Percentiles rank a stretch among this genome's conserved stretches.
Conservation (phyloP, 495 filamentous ascomycete genomes). For the Hypomontagnella submonticulosa region DNA sequence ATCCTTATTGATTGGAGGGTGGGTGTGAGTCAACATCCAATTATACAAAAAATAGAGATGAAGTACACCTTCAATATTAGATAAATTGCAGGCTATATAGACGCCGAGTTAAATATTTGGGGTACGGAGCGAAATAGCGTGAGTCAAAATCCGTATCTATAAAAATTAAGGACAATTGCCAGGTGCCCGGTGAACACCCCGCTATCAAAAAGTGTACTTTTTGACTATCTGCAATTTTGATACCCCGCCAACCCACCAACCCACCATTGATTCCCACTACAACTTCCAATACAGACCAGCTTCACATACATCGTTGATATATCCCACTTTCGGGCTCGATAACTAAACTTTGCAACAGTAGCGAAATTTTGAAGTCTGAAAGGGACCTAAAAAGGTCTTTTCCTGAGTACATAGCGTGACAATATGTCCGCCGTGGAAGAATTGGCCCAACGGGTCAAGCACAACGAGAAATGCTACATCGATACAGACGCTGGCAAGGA, state of each 20-base stretch:
- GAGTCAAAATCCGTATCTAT: slow-evolving; percentile 1
- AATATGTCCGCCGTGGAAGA: slow-evolving; percentile 53
- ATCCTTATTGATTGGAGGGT: slow-evolving; percentile 14
- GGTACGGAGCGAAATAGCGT: background rate
- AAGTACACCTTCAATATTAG: background rate
- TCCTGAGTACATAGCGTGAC: slow-evolving; percentile 27
- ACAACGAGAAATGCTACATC: slow-evolving; percentile 72
- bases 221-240: background rate
- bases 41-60: background rate
- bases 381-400: background rate
- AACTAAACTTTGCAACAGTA: slow-evolving; percentile 7
- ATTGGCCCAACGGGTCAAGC: slow-evolving; percentile 56
- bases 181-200: slow-evolving; percentile 2
- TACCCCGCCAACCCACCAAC: slow-evolving; percentile 35
- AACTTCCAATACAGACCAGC: slow-evolving; percentile 23
- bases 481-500: slow-evolving; percentile 83
- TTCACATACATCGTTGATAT: slow-evolving; percentile 8
- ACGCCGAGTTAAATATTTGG: background rate
- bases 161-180: background rate
- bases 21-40: slow-evolving; percentile 27
- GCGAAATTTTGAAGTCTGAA: too few species aligned
- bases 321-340: slow-evolving; percentile 15
- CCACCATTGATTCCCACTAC: slow-evolving; percentile 22
- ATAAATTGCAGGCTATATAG: background rate
- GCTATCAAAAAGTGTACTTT: slow-evolving; percentile 1